phyloP scores from a whole-genome alignment of 306 rosid genomes.

The Styphnolobium japonicum region DNA sequence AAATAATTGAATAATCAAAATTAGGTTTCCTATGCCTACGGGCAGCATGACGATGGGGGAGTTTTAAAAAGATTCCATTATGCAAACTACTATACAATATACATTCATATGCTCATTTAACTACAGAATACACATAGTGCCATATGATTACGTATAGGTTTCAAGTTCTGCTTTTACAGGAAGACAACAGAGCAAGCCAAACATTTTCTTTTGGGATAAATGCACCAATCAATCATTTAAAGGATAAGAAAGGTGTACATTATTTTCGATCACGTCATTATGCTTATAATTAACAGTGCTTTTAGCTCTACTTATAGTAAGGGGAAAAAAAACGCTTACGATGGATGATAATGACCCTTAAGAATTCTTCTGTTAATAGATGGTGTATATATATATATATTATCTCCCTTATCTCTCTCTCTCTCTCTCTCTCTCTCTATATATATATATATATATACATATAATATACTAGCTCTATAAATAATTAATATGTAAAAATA shows the following conservation, averaged over 20 bases:
- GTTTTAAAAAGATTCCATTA: neutral
- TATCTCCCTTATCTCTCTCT: no score
- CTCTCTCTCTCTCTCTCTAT: no score
- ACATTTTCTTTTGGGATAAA: neutral
- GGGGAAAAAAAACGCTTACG: neutral
- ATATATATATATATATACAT: no score
- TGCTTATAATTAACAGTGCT: neutral
- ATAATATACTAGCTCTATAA: no score
- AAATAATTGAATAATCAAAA: neutral
- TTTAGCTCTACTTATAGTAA: neutral
- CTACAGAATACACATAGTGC: neutral
- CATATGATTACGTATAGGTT: neutral
- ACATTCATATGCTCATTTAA: neutral
- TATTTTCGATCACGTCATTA: neutral
- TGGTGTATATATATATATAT: no score
- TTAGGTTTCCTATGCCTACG: neutral
- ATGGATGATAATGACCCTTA: neutral
- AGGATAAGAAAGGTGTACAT: constrained; percentile 2
- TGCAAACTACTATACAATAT: neutral
- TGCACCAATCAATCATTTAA: neutral
- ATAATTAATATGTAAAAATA: no score
- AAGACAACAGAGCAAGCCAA: neutral
- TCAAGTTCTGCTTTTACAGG: neutral
- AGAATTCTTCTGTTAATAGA: no score
- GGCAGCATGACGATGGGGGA: neutral